These are phyloP conservation scores for Coemansia guatemalensis DNA, from an alignment of 192 early-diverging fungal genomes.

Conservation along the genomic window DNA sequence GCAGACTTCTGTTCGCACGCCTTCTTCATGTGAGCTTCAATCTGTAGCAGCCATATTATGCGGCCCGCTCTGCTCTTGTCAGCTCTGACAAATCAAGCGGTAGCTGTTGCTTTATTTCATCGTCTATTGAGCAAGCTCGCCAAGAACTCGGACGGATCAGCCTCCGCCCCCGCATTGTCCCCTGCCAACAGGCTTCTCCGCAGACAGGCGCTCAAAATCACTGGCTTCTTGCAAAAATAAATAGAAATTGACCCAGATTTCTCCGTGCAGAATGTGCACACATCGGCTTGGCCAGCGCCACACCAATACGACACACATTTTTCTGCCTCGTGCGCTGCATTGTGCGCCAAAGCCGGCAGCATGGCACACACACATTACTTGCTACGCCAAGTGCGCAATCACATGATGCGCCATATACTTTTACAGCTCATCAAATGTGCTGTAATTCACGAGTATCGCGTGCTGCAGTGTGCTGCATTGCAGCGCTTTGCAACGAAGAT, in stretches of 20 bases:
- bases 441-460: background rate
- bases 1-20: background rate
- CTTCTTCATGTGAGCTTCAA: background rate
- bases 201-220: background rate
- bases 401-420: background rate
- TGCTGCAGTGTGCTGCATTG: background rate
- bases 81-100: background rate
- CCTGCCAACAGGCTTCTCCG: too few relatives aligned
- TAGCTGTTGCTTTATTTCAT: background rate
- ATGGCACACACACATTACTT: background rate
- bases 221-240: background rate
- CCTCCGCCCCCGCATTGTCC: background rate
- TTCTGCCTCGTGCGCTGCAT: background rate
- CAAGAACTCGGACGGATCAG: background rate
- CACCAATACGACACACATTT: background rate
- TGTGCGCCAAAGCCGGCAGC: background rate
- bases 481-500: background rate
- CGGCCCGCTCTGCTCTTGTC: background rate
- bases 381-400: background rate
- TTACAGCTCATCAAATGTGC: background rate
- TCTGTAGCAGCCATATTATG: background rate
- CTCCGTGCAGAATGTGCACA: background rate
- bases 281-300: background rate
- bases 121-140: background rate
- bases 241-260: background rate